These are phyloP conservation scores for Pseudocercospora ulei DNA, from an alignment of 2,329 filamentous ascomycete species.

Conservation along the genomic window DNA sequence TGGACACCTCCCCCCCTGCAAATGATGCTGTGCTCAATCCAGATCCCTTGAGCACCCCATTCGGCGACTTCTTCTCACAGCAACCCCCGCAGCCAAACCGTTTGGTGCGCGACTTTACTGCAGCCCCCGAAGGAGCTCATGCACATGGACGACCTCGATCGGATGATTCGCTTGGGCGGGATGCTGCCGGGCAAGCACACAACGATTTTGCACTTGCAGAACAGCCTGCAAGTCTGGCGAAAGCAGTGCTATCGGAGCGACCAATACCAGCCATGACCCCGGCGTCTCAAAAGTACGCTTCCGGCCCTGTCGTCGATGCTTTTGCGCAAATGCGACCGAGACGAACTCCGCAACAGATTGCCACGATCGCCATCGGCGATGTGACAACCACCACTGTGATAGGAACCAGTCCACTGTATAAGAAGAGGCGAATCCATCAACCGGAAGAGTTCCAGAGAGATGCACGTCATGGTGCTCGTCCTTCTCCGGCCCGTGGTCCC, in stretches of 20 bases:
- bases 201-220: background rate
- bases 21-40: slow-evolving; percentile 21
- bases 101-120: slow-evolving; percentile 37
- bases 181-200: background rate
- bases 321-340: slow-evolving; percentile 58
- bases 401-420: slow-evolving; percentile 45
- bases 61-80: slow-evolving; percentile 28
- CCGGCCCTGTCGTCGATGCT: slow-evolving; percentile 49
- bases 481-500: slow-evolving; percentile 38
- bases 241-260: slow-evolving; percentile 15
- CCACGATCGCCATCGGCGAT: slow-evolving; percentile 65
- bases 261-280: slow-evolving; percentile 30
- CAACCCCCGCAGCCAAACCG: slow-evolving; percentile 21
- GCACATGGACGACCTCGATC: background rate
- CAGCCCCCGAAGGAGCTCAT: slow-evolving; percentile 26
- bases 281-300: slow-evolving; percentile 32
- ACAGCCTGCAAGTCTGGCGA: background rate
- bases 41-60: slow-evolving; percentile 25
- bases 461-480: slow-evolving; percentile 40
- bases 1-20: background rate
- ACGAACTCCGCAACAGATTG: slow-evolving; percentile 53
- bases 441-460: slow-evolving; percentile 36
- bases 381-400: slow-evolving; percentile 55
- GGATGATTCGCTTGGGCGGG: background rate
- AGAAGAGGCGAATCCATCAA: slow-evolving; percentile 40